A percentile compares a stretch with the other conserved stretches of the same genome.
Evolutionary conservation across 257 asterid genomes (phyloP).

Genomic region (Plantago major): DNA sequence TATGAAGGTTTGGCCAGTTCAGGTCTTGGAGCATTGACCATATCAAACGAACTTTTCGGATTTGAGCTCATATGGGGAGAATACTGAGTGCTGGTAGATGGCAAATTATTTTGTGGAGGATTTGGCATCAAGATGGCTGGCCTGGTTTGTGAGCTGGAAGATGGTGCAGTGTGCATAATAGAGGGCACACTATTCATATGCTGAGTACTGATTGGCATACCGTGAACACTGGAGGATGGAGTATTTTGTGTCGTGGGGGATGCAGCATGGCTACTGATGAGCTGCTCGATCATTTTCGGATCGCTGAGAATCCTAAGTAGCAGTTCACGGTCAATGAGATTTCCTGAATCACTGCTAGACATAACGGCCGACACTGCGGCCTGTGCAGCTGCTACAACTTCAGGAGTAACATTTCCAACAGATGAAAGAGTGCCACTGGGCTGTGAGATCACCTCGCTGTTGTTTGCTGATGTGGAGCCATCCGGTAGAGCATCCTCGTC

Average conservation of each 20-base stretch:
- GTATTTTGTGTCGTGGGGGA: conserved; percentile 22
- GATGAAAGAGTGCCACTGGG: conserved; percentile 34
- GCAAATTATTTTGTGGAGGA: conserved; percentile 14
- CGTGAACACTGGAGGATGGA: conserved; percentile 24
- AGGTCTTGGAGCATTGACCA: conserved; percentile 26
- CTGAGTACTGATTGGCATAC: conserved; percentile 16
- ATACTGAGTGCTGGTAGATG: conserved; percentile 36
- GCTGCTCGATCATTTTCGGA: conserved; percentile 68
- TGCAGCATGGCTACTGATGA: conserved; percentile 41
- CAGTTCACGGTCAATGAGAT: conserved; percentile 53
- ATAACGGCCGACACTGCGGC: conserved; percentile 45
- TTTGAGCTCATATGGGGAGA: conserved; percentile 30
- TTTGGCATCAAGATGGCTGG: conserved; percentile 11
- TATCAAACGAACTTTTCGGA: conserved; percentile 22
- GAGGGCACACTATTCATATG: conserved; percentile 2
- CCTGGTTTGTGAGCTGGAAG: conserved; percentile 1
- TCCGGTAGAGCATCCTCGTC: conserved; percentile 67
- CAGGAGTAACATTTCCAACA: conserved; percentile 26
- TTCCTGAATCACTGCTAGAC: conserved; percentile 36
- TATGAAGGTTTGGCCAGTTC: conserved; percentile 30
- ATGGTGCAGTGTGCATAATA: conserved; percentile 14
- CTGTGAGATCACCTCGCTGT: conserved; percentile 21
- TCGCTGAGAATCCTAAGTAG: conserved; percentile 64
- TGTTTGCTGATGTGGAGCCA: conserved; percentile 22
- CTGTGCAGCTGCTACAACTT: conserved; percentile 50